Conservation (phyloP, 2,329 filamentous ascomycete genomes). For the Claviceps digitariae region DNA sequence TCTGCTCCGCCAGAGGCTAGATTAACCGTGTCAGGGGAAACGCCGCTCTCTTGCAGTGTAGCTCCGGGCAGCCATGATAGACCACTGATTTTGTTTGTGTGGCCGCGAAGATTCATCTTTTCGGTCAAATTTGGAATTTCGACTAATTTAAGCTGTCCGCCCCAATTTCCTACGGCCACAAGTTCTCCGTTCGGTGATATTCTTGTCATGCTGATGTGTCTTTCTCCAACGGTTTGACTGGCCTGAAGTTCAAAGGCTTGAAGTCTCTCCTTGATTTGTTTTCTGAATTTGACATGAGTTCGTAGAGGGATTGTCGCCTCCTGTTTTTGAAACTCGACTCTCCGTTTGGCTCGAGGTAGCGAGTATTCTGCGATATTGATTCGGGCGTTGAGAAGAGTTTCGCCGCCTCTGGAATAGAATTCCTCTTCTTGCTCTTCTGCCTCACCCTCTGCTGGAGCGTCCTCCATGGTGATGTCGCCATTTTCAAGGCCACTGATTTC, state of each 20-base stretch:
- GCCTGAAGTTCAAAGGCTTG: conserved; percentile 81
- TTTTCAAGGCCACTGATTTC: conserved; percentile 44
- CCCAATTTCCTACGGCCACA: conserved; percentile 87
- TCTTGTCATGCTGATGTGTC: conserved; percentile 81
- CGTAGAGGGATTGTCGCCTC: conserved; percentile 75
- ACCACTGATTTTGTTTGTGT: conserved; percentile 80
- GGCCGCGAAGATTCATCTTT: conserved; percentile 63
- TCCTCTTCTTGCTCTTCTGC: conserved; percentile 74
- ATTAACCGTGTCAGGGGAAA: conserved; percentile 65
- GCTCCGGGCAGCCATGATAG: conserved; percentile 81
- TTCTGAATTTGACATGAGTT: conserved; percentile 86
- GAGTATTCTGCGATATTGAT: conserved; percentile 72
- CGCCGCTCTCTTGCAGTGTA: conserved; percentile 54
- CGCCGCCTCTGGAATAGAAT: conserved; percentile 79
- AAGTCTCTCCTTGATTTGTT: conserved; percentile 72
- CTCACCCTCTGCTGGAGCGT: conserved; percentile 44
- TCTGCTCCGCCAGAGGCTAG: conserved; percentile 85
- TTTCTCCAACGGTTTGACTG: conserved; percentile 81
- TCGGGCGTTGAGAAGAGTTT: conserved; percentile 61
- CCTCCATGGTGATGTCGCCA: conserved; percentile 49
- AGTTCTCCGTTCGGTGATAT: conserved; percentile 76
- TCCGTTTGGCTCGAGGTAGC: conserved; percentile 64
- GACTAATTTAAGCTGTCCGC: conserved; percentile 74
- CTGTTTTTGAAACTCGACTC: conserved; percentile 62
- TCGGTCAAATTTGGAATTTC: conserved; percentile 71